Evolutionary conservation across 2,329 filamentous ascomycete species (phyloP).

Genomic region (Corinectria fuckeliana): DNA sequence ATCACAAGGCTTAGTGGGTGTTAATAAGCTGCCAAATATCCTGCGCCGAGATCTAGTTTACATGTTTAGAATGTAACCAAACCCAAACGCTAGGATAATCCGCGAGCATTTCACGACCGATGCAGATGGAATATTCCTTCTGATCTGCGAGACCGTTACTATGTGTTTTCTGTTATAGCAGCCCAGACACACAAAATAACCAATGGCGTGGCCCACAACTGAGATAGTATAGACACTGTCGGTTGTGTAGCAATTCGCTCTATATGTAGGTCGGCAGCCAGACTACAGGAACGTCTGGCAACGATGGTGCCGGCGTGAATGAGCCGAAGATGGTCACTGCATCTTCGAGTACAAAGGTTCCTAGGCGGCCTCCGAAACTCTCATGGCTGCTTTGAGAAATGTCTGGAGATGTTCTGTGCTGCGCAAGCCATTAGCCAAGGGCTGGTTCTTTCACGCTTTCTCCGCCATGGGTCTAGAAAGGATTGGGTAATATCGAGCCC

Average conservation of each 20-base stretch:
- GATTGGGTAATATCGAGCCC: background rate
- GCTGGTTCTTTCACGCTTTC: constrained; percentile 30
- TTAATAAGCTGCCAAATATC: background rate
- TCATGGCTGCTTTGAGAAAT: constrained; percentile 12
- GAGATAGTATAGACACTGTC: constrained; percentile 40
- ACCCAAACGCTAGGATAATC: constrained; percentile 42
- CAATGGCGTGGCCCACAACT: constrained; percentile 40
- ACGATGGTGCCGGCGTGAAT: constrained; percentile 37
- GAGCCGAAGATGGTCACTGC: constrained; percentile 43
- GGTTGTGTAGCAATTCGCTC: constrained; percentile 39
- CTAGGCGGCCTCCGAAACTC: constrained; percentile 32
- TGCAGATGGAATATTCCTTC: constrained; percentile 34
- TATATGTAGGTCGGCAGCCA: constrained; percentile 32
- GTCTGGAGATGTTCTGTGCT: constrained; percentile 25
- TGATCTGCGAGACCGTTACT: constrained; percentile 29
- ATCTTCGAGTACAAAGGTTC: constrained; percentile 39
- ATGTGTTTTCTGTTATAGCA: constrained; percentile 25
- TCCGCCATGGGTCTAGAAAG: constrained; percentile 27
- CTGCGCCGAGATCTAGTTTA: constrained; percentile 30
- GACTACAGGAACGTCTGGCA: constrained; percentile 36
- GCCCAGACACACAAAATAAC: constrained; percentile 39
- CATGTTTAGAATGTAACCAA: constrained; percentile 40
- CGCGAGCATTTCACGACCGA: constrained; percentile 38
- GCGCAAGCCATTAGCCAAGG: constrained; percentile 24
- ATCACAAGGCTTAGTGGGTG: too few relatives aligned